Percentiles rank a stretch among this genome's conserved stretches.
phyloP scores from a whole-genome alignment of 164 flowering plant genomes.

The Sextonia rubra region DNA sequence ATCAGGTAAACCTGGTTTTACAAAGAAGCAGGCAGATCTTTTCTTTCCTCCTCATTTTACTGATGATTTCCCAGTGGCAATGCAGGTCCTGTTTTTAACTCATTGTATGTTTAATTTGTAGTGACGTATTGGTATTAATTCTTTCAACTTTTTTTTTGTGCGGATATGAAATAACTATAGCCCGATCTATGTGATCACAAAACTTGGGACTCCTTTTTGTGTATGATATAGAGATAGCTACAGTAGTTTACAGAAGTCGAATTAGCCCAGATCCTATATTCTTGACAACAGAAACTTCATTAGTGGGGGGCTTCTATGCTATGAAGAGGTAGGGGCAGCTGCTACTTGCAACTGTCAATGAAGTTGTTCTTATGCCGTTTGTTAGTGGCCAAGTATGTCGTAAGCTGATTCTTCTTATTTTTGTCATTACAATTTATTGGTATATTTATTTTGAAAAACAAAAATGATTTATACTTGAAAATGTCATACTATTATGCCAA shows the following conservation, averaged over 20 bases:
- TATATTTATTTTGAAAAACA: no score
- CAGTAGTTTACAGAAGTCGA: slow-evolving; percentile 91
- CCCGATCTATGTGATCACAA: no score
- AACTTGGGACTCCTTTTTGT: slow-evolving; percentile 95
- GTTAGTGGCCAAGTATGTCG: no score
- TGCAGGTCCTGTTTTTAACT: slow-evolving; percentile 94
- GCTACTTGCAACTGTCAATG: slow-evolving; percentile 92
- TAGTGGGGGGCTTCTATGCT: slow-evolving; percentile 94
- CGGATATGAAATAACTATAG: slow-evolving; percentile 89
- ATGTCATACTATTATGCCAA: no score
- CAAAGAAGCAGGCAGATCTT: slow-evolving; percentile 96
- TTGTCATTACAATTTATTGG: no score
- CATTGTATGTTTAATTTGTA: neutral
- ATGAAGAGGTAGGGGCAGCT: slow-evolving; percentile 97
- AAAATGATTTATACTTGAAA: no score
- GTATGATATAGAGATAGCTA: slow-evolving; percentile 91
- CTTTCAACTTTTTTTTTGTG: slow-evolving; percentile 13
- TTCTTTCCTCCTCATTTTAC: slow-evolving; percentile 99
- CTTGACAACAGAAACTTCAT: slow-evolving; percentile 87
- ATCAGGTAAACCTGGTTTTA: slow-evolving; percentile 83
- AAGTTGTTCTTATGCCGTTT: no score
- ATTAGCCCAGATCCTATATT: slow-evolving; percentile 99
- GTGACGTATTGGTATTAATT: slow-evolving; percentile 8
- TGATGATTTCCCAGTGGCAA: slow-evolving; percentile 99
- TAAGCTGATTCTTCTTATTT: no score